Evolutionary conservation across 345 rosid genomes (phyloP), one percentile per base, ranked within the genome.

Genomic region (Gossypium longicalyx): DNA sequence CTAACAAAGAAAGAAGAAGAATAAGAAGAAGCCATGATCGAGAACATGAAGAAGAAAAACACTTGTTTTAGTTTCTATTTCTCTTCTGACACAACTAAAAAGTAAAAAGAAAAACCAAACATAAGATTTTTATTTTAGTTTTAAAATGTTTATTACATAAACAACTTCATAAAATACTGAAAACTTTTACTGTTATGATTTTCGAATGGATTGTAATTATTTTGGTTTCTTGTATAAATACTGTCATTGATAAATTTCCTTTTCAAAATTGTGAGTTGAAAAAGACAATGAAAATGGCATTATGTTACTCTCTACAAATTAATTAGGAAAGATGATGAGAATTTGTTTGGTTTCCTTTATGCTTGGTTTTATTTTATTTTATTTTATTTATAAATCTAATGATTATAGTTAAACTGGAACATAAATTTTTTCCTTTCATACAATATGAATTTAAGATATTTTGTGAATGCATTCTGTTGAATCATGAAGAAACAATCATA

Each of bases 1-100:
- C 74, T 48, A 53, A 41, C 12, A 74, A 43, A 48, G 16, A 29
- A 59, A 60, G 77, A 62, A 8, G 75, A 79, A 34, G 71, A 71
- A 70, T 68, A 71, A 70, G 52, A 22, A 17, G 53, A 1, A 29
- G 74, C 64, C 75, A 74, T 66, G 71, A 38, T 19, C 9, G 22
- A 52, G 72, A 65, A 60, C 77, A 72, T 53, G 17, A 43, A 45
- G 10, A 13, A 23, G 29, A 75, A 11, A 47, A 41, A 8, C 43
- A 57, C 60, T 20, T 48, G 9, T 13, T 58, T 22, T 44, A 1
- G 29, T 45, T 22, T 20, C 52, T 20, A 27, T 7, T 7, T 11
- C 15, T 12, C 62, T 47, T 12, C 1, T 8, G 12, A 23, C 71
- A 23, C 13, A 48, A 12, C 57, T 49, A 48, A 23, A 22, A 47